phyloP scores from a whole-genome alignment of 75 land plant species.

The Pinus albicaulis region DNA sequence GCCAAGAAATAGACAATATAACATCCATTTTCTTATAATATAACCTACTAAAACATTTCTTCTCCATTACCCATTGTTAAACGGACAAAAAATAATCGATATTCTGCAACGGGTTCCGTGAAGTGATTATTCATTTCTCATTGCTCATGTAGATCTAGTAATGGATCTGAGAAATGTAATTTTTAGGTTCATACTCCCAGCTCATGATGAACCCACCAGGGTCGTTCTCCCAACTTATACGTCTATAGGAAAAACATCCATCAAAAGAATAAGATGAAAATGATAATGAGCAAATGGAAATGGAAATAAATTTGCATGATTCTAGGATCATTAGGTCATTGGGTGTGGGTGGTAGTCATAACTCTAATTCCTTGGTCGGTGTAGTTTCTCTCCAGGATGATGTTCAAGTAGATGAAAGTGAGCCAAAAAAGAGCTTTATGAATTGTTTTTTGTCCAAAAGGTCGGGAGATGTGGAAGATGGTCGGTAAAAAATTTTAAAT shows the following conservation, averaged over 20 bases:
- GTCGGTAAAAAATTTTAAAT: too few species aligned
- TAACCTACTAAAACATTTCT: too few species aligned
- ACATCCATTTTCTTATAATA: too few species aligned
- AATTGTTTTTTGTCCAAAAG: too few species aligned
- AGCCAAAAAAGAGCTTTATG: too few species aligned
- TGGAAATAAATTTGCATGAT: too few species aligned
- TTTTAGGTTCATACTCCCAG: conserved; percentile 41
- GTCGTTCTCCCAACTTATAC: conserved; percentile 67
- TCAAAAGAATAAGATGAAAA: conserved; percentile 1
- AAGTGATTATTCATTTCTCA: neutral
- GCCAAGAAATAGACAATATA: too few species aligned
- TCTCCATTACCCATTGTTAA: neutral
- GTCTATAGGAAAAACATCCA: conserved; percentile 26
- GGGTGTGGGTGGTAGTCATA: too few species aligned
- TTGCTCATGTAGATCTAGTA: neutral
- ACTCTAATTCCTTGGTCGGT: conserved; percentile 8
- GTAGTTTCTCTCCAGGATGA: conserved; percentile 13
- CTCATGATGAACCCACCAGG: conserved; percentile 64
- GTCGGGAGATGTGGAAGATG: too few species aligned
- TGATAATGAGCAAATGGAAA: conserved; percentile 7
- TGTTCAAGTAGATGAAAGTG: too few species aligned
- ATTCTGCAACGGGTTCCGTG: neutral
- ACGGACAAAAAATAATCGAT: neutral
- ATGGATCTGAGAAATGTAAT: neutral
- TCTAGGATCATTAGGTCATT: too few species aligned